These are phyloP conservation scores for Pseudogymnoascus sp. DNA, from an alignment of 2,329 filamentous ascomycete species.

Conservation along the genomic window DNA sequence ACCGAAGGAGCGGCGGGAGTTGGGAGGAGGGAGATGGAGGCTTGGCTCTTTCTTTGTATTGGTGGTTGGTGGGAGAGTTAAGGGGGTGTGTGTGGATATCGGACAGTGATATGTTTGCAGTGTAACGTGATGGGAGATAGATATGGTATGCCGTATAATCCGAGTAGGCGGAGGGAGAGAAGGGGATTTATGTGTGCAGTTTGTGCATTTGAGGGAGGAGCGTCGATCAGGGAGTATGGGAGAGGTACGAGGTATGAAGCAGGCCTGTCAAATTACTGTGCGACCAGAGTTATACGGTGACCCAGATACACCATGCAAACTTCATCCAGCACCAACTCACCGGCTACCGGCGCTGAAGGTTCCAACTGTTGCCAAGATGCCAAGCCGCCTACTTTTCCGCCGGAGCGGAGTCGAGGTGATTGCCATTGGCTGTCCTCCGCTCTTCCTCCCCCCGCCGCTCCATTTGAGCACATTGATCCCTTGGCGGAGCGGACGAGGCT, in stretches of 20 bases:
- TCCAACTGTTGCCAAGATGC: background rate
- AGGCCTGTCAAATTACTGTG: background rate
- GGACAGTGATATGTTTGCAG: background rate
- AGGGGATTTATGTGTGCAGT: no score
- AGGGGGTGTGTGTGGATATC: background rate
- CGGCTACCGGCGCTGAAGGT: no score
- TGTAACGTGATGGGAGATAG: background rate
- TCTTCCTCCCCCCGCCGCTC: background rate
- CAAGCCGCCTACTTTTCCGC: background rate
- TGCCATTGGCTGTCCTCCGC: background rate
- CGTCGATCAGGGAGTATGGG: background rate
- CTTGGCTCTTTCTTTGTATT: background rate
- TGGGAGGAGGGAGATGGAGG: background rate
- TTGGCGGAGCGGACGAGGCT: background rate
- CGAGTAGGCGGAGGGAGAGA: no score
- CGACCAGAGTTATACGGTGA: background rate
- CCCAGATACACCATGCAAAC: background rate
- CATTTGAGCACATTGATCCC: conserved; percentile 5
- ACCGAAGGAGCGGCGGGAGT: background rate
- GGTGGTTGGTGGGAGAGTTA: background rate
- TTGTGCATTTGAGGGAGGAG: background rate
- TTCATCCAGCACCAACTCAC: background rate
- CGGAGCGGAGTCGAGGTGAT: background rate
- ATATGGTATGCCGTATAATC: no score
- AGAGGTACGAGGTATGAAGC: background rate